Evolutionary conservation across 129 eudicot species (phyloP).

Genomic region (Artemisia annua): DNA sequence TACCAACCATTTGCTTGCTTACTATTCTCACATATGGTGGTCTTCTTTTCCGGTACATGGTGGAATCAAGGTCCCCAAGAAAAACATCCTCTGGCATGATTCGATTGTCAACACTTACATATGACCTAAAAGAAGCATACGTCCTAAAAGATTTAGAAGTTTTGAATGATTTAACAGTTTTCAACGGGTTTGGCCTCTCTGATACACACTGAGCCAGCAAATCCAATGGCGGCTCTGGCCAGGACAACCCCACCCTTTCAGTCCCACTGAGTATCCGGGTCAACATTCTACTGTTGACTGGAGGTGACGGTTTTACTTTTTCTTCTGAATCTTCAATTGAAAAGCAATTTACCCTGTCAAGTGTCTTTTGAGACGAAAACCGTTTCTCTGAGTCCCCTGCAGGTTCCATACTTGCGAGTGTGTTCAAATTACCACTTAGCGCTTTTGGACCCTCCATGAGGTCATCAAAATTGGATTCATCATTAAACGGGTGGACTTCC

Average conservation of each 20-base stretch:
- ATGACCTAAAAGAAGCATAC: slow-evolving; percentile 54
- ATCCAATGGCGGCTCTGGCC: slow-evolving; percentile 91
- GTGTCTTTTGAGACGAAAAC: slow-evolving; percentile 52
- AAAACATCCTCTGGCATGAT: slow-evolving; percentile 45
- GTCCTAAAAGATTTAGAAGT: slow-evolving; percentile 57
- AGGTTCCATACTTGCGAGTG: slow-evolving; percentile 8
- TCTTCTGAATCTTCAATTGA: slow-evolving; percentile 44
- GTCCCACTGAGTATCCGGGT: slow-evolving; percentile 64
- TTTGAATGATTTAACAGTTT: slow-evolving; percentile 59
- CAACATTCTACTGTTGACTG: slow-evolving; percentile 32
- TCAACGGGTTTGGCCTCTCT: slow-evolving; percentile 55
- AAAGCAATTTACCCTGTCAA: slow-evolving; percentile 58
- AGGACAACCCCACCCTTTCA: slow-evolving; percentile 73
- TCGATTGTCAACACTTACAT: slow-evolving; percentile 34
- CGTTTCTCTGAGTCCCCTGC: slow-evolving; percentile 42
- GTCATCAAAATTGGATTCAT: slow-evolving; percentile 52
- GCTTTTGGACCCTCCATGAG: slow-evolving; percentile 31
- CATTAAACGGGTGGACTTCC: slow-evolving; percentile 68
- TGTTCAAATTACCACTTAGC: slow-evolving; percentile 7
- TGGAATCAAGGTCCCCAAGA: slow-evolving; percentile 72
- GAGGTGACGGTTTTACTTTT: slow-evolving; percentile 14
- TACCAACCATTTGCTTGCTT: slow-evolving; percentile 99
- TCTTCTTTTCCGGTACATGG: slow-evolving; percentile 65
- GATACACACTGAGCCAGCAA: slow-evolving; percentile 59
- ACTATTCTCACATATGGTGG: slow-evolving; percentile 82